These are phyloP conservation scores for Peronospora destructor DNA, from an alignment of 352 stramenopile species.

Conservation along the genomic window DNA sequence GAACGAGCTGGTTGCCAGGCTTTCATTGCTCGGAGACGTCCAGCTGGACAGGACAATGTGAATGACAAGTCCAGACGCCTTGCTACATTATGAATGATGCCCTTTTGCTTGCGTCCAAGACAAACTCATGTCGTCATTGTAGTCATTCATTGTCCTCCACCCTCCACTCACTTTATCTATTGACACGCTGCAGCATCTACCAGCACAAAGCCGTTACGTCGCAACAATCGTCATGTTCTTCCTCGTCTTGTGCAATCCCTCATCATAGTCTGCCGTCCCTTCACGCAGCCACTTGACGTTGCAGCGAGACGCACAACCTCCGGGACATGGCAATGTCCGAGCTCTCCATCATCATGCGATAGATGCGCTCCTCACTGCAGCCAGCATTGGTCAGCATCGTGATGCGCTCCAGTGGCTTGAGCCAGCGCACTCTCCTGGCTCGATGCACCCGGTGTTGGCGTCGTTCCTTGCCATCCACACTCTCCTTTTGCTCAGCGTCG, in stretches of 20 bases:
- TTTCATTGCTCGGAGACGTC: not conserved
- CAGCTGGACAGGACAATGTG: no score
- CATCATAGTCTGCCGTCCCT: not conserved
- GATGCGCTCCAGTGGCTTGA: constrained; percentile 53
- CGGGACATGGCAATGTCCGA: constrained; percentile 58
- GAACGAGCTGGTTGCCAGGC: no score
- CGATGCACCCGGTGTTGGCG: constrained; percentile 7
- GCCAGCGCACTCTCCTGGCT: constrained; percentile 34
- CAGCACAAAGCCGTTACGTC: not conserved
- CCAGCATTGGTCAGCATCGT: constrained; percentile 53
- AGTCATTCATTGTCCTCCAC: constrained; percentile 2
- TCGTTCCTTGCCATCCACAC: constrained; percentile 4
- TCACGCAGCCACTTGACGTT: constrained; percentile 3
- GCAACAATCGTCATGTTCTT: not conserved
- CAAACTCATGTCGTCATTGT: not conserved
- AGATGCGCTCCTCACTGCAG: constrained; percentile 52
- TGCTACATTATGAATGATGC: not conserved
- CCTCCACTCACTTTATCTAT: not conserved
- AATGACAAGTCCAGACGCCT: not conserved
- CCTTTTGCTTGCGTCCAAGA: not conserved
- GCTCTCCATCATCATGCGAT: constrained; percentile 59
- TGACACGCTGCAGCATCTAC: not conserved
- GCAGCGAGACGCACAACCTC: constrained; percentile 18
- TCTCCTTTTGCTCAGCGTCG: constrained; percentile 10
- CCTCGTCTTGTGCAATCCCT: not conserved